phyloP scores from a whole-genome alignment of 2,329 filamentous ascomycete species.

The Ophiostoma himal-ulmi region DNA sequence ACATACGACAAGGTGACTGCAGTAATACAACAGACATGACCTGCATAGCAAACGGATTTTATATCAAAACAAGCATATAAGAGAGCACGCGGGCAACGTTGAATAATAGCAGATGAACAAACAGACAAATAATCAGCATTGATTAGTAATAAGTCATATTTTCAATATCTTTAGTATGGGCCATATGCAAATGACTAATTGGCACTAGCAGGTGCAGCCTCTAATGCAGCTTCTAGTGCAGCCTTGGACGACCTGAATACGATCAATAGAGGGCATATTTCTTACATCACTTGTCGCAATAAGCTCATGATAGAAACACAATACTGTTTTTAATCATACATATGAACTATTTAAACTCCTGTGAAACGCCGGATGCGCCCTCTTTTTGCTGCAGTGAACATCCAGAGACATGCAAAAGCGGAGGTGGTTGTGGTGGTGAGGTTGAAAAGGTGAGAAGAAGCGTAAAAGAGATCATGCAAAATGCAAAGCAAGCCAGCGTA shows the following conservation, averaged over 20 bases:
- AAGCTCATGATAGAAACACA: slow-evolving; percentile 4
- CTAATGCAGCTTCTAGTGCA: background rate
- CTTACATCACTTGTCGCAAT: background rate
- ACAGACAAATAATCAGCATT: background rate
- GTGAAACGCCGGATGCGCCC: slow-evolving; percentile 21
- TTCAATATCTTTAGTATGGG: background rate
- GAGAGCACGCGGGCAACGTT: background rate
- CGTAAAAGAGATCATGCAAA: slow-evolving; percentile 15
- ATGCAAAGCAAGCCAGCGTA: background rate
- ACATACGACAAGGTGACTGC: background rate
- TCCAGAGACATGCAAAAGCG: slow-evolving; percentile 21
- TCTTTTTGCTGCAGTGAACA: slow-evolving; percentile 21
- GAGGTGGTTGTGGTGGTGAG: slow-evolving; percentile 14
- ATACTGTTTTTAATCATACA: slow-evolving; percentile 10
- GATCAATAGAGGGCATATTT: background rate
- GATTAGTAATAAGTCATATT: background rate
- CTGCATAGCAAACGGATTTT: no score
- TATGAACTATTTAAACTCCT: slow-evolving; percentile 17
- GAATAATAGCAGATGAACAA: background rate
- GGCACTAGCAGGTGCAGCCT: background rate
- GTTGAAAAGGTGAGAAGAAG: slow-evolving; percentile 8
- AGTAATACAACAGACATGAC: background rate
- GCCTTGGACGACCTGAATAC: background rate
- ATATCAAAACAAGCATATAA: background rate
- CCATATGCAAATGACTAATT: background rate